Percentiles rank a stretch among this genome's conserved stretches.
Conservation (phyloP, 176 grass and related monocot species). For the Elymus sibiricus region DNA sequence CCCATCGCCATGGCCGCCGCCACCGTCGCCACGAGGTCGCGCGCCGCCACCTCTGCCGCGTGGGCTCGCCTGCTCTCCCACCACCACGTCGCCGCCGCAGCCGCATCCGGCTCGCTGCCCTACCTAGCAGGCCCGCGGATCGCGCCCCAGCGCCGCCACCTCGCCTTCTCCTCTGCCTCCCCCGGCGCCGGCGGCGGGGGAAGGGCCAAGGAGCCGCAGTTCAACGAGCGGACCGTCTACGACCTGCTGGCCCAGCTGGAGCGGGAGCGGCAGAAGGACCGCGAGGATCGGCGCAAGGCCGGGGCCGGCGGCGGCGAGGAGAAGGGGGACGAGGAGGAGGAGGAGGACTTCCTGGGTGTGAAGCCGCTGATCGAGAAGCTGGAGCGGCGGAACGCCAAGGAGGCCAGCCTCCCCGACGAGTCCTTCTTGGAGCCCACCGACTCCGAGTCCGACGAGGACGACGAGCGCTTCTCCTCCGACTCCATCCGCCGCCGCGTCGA, state of each 20-base stretch:
- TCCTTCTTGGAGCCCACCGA: conserved; percentile 71
- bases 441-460: conserved; percentile 81
- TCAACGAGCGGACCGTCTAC: conserved; percentile 32
- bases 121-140: background rate
- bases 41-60: conserved; percentile 33
- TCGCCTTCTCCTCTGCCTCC: conserved; percentile 37
- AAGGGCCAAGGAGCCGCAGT: background rate
- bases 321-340: conserved; percentile 38
- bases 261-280: conserved; percentile 55
- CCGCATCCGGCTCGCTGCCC: background rate
- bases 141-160: conserved; percentile 33
- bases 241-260: conserved; percentile 62
- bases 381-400: conserved; percentile 47
- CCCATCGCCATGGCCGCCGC: conserved; percentile 56
- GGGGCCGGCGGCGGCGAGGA: conserved; percentile 10
- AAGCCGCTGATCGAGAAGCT: conserved; percentile 71
- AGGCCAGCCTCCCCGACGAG: conserved; percentile 14
- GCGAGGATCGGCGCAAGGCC: conserved; percentile 17
- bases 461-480: conserved; percentile 63
- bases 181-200: background rate
- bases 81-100: background rate
- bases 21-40: conserved; percentile 34
- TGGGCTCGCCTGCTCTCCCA: conserved; percentile 58
- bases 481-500: conserved; percentile 52
- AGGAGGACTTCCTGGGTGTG: conserved; percentile 75